These are phyloP conservation scores for Quillaja saponaria DNA, from an alignment of 306 rosid genomes.

Conservation along the genomic window DNA sequence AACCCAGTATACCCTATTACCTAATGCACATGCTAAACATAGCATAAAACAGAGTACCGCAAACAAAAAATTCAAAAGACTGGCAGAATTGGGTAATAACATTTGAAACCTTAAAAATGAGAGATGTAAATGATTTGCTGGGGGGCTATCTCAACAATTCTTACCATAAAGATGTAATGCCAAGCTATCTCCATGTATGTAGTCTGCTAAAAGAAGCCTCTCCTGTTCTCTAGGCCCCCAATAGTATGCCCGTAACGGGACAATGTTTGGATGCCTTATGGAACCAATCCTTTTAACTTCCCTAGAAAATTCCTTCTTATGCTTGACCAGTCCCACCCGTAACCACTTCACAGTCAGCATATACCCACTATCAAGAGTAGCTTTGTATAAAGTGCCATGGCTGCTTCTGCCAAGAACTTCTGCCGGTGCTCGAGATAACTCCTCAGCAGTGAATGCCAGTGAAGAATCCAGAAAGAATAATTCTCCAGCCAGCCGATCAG, in stretches of 20 bases:
- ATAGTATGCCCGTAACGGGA: constrained; percentile 83
- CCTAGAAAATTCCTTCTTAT: constrained; percentile 92
- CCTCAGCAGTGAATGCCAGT: constrained; percentile 83
- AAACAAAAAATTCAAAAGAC: constrained; percentile 17
- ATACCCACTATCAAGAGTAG: constrained; percentile 88
- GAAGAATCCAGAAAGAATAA: constrained; percentile 81
- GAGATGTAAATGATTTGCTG: neutral
- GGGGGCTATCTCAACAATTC: constrained; percentile 8
- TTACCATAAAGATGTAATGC: constrained; percentile 97
- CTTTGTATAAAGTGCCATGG: constrained; percentile 95
- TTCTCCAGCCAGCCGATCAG: constrained; percentile 95
- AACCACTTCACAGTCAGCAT: constrained; percentile 97
- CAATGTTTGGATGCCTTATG: constrained; percentile 85
- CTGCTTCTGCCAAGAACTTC: constrained; percentile 99
- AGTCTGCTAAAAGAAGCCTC: constrained; percentile 95
- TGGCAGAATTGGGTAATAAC: neutral
- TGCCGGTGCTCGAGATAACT: constrained; percentile 97
- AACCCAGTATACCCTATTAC: neutral
- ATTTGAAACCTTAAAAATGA: neutral
- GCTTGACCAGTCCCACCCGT: constrained; percentile 91
- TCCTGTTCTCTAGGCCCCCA: constrained; percentile 99
- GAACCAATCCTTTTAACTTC: constrained; percentile 93
- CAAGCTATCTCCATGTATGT: constrained; percentile 83
- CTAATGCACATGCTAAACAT: constrained; percentile 8
- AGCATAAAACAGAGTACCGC: neutral